Percentiles rank a stretch among this genome's conserved stretches.
Conservation (phyloP, 495 filamentous ascomycete species). For the Melanomma pulvis-pyrius region DNA sequence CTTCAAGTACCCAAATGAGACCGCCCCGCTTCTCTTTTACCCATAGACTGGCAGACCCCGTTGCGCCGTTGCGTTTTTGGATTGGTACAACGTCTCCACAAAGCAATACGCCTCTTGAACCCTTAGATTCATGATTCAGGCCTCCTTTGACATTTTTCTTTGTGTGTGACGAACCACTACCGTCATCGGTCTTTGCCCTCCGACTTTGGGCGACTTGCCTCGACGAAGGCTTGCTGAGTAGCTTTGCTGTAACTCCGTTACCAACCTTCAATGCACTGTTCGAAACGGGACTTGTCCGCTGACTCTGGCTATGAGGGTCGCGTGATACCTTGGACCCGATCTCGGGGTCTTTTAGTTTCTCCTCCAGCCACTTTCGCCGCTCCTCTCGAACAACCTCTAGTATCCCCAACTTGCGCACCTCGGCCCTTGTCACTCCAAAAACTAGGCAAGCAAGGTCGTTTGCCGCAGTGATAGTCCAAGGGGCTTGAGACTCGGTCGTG, state of each 20-base stretch:
- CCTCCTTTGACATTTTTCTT: slow-evolving; percentile 50
- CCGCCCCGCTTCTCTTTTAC: slow-evolving; percentile 95
- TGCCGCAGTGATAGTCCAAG: slow-evolving; percentile 95
- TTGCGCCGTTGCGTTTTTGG: slow-evolving; percentile 87
- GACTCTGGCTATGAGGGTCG: slow-evolving; percentile 51
- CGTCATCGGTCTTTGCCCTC: slow-evolving; percentile 73
- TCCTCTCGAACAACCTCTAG: slow-evolving; percentile 91
- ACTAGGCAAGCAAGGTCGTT: slow-evolving; percentile 96
- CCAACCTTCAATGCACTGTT: slow-evolving; percentile 62
- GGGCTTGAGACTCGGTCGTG: slow-evolving; percentile 81
- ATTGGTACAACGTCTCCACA: slow-evolving; percentile 98
- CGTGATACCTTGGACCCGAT: slow-evolving; percentile 52
- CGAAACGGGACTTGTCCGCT: slow-evolving; percentile 49
- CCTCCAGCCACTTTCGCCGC: slow-evolving; percentile 83
- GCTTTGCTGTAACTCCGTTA: slow-evolving; percentile 79
- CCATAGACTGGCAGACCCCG: slow-evolving; percentile 92
- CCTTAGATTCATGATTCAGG: slow-evolving; percentile 61
- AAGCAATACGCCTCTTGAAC: slow-evolving; percentile 86
- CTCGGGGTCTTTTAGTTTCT: slow-evolving; percentile 67
- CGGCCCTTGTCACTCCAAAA: slow-evolving; percentile 91
- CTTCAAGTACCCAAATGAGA: slow-evolving; percentile 95
- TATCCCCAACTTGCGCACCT: slow-evolving; percentile 93
- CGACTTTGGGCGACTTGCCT: slow-evolving; percentile 58
- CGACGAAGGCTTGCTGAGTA: slow-evolving; percentile 86
- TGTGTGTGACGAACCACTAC: slow-evolving; percentile 63